Conservation (phyloP, 139 green algal genomes). For the Dunaliella primolecta region DNA sequence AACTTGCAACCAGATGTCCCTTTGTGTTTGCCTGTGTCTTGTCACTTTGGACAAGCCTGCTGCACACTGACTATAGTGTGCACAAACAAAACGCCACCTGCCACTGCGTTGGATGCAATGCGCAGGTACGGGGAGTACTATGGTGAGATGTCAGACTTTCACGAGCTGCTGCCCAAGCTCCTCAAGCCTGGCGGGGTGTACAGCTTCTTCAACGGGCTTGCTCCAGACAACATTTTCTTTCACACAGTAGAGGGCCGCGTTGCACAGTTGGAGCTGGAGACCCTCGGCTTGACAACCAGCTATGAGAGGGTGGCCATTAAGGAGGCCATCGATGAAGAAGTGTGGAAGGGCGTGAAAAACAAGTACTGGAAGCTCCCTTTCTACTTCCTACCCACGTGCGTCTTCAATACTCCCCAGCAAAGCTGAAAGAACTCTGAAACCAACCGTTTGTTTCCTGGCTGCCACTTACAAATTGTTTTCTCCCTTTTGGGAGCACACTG, state of each 20-base stretch:
- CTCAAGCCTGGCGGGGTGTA: slow-evolving; percentile 80
- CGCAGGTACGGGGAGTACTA: slow-evolving; percentile 70
- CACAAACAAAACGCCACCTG: too few relatives aligned
- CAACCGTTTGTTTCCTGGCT: neutral
- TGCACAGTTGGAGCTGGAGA: slow-evolving; percentile 55
- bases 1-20: too few relatives aligned
- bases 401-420: neutral
- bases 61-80: too few relatives aligned
- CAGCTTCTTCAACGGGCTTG: slow-evolving; percentile 88
- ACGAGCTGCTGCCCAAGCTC: slow-evolving; percentile 67
- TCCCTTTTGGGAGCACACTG: too few relatives aligned
- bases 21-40: too few relatives aligned
- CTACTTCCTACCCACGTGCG: slow-evolving; percentile 17
- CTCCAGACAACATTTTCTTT: slow-evolving; percentile 83
- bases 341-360: slow-evolving; percentile 78
- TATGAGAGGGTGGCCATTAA: slow-evolving; percentile 70
- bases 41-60: too few relatives aligned
- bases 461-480: neutral
- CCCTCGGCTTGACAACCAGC: slow-evolving; percentile 59
- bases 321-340: slow-evolving; percentile 48
- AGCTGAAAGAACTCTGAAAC: neutral
- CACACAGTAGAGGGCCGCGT: slow-evolving; percentile 80
- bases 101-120: too few relatives aligned
- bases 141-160: slow-evolving; percentile 69
- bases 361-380: slow-evolving; percentile 66